phyloP scores from a whole-genome alignment of 106 monocot genomes.

The Ottelia alismoides region DNA sequence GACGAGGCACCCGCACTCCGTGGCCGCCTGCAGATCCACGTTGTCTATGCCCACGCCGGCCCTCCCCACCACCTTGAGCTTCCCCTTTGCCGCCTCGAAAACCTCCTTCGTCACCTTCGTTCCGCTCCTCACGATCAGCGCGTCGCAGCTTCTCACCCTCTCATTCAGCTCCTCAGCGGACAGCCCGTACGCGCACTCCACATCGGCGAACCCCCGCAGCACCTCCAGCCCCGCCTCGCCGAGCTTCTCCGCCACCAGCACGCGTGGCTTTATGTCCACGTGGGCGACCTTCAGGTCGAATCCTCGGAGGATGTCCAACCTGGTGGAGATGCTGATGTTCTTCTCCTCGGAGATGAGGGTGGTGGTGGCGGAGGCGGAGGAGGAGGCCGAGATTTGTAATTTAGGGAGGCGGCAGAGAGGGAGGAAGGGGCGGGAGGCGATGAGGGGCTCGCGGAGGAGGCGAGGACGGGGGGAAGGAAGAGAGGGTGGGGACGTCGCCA shows the following conservation, averaged over 20 bases:
- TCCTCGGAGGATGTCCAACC: too few species aligned
- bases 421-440: too few species aligned
- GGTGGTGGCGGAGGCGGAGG: too few species aligned
- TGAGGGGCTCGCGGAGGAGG: too few species aligned
- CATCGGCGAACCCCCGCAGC: constrained; percentile 56
- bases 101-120: constrained; percentile 85
- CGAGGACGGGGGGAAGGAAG: neutral
- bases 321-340: too few species aligned
- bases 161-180: constrained; percentile 58
- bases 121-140: constrained; percentile 82
- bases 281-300: too few species aligned
- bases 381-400: too few species aligned
- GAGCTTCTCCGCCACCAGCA: constrained; percentile 85
- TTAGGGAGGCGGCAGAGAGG: too few species aligned
- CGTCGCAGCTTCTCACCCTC: constrained; percentile 70
- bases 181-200: constrained; percentile 72
- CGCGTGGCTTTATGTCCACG: constrained; percentile 70
- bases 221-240: constrained; percentile 52
- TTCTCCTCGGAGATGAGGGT: too few species aligned
- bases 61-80: constrained; percentile 78
- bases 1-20: constrained; percentile 83
- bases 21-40: constrained; percentile 92
- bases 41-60: constrained; percentile 97
- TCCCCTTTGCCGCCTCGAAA: constrained; percentile 77
- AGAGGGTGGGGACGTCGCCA: neutral